These are phyloP conservation scores for Cyathus olla DNA, from an alignment of 1,284 basidiomycete genomes.

Conservation along the genomic window DNA sequence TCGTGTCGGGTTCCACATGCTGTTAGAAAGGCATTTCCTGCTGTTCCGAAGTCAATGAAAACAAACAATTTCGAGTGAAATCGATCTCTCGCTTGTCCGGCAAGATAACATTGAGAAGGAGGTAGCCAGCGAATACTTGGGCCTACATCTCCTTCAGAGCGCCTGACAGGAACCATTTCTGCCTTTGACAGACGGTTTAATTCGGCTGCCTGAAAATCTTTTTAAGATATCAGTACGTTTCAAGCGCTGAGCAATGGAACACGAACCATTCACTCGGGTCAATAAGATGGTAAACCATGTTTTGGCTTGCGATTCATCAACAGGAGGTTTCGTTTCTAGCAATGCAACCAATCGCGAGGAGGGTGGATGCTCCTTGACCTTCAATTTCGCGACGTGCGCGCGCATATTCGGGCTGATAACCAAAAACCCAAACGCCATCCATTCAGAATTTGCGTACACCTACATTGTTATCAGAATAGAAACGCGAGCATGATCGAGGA, in stretches of 20 bases:
- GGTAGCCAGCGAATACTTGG: slow-evolving; percentile 57
- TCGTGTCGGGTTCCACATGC: slow-evolving; percentile 91
- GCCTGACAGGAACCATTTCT: slow-evolving; percentile 64
- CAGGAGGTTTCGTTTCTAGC: slow-evolving; percentile 74
- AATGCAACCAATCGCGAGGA: slow-evolving; percentile 72
- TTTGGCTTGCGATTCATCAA: slow-evolving; percentile 64
- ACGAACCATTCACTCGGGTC: slow-evolving; percentile 74
- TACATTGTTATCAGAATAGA: slow-evolving; percentile 36
- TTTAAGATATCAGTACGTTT: slow-evolving; percentile 2
- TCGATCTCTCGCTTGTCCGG: slow-evolving; percentile 57
- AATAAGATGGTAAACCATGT: slow-evolving; percentile 86
- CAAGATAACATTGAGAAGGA: slow-evolving; percentile 80
- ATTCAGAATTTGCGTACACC: slow-evolving; percentile 82
- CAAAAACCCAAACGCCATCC: slow-evolving; percentile 83
- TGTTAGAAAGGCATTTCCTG: slow-evolving; percentile 87
- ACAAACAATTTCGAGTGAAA: slow-evolving; percentile 86
- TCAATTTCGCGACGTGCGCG: slow-evolving; percentile 79
- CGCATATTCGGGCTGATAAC: slow-evolving; percentile 69
- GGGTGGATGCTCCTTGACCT: slow-evolving; percentile 82
- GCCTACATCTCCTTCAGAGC: slow-evolving; percentile 29
- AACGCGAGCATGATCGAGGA: background rate
- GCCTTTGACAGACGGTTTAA: slow-evolving; percentile 59
- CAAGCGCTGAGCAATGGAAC: background rate
- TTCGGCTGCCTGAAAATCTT: slow-evolving; percentile 64
- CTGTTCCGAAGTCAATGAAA: slow-evolving; percentile 90